These are phyloP conservation scores for Bocquillonia castaneifolia DNA, from an alignment of 441 rosid species.

Conservation along the genomic window DNA sequence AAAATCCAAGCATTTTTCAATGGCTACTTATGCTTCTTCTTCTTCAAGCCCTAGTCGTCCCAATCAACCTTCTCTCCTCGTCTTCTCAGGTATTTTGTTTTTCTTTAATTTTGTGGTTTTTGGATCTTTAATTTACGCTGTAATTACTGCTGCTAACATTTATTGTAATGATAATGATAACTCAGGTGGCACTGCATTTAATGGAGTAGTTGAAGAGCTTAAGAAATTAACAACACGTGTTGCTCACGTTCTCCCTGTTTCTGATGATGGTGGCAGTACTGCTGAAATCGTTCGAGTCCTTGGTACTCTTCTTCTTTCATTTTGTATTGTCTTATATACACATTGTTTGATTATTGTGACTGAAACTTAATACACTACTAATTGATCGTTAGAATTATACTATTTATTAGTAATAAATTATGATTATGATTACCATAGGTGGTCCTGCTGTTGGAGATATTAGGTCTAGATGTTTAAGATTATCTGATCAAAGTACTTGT, in stretches of 20 bases:
- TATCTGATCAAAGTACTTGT: slow-evolving; percentile 74
- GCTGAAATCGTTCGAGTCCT: slow-evolving; percentile 96
- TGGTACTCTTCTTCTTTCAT: slow-evolving; percentile 32
- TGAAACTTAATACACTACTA: too few relatives aligned
- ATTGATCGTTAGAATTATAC: too few relatives aligned
- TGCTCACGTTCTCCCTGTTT: slow-evolving; percentile 90
- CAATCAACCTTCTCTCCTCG: slow-evolving; percentile 64
- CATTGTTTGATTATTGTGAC: too few relatives aligned
- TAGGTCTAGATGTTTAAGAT: slow-evolving; percentile 87
- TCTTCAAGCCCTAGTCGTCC: slow-evolving; percentile 36
- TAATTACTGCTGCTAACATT: neutral
- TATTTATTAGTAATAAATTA: too few relatives aligned
- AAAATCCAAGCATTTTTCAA: slow-evolving; percentile 23
- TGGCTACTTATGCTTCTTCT: slow-evolving; percentile 29
- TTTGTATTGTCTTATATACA: too few relatives aligned
- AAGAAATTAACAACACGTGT: slow-evolving; percentile 77
- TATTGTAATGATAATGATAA: neutral
- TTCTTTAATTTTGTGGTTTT: neutral
- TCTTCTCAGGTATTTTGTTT: slow-evolving; percentile 52
- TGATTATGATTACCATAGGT: slow-evolving; percentile 31
- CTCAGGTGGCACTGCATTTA: slow-evolving; percentile 87
- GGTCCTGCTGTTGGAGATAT: slow-evolving; percentile 98
- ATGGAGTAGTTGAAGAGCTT: slow-evolving; percentile 93
- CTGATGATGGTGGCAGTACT: slow-evolving; percentile 95
- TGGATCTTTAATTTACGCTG: neutral